A percentile compares a stretch with the other conserved stretches of the same genome.
Evolutionary conservation across 2,329 filamentous ascomycete species (phyloP).

Genomic region (Trichophyton mentagrophytes): DNA sequence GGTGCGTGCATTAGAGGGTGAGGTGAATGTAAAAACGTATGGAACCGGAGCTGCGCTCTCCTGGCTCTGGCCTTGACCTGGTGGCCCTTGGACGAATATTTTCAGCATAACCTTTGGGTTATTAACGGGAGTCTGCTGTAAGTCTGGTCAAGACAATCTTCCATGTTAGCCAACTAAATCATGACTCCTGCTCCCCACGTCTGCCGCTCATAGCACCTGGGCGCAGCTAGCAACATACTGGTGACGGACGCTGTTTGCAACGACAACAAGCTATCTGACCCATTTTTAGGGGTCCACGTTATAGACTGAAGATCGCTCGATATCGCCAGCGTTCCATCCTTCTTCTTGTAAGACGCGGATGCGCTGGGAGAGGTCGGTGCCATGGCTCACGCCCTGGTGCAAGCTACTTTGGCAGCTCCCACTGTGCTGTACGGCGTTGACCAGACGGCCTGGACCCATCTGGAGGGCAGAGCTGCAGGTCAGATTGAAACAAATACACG

Average conservation of each 20-base stretch:
- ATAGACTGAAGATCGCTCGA: slow-evolving; percentile 60
- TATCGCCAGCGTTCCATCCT: slow-evolving; percentile 72
- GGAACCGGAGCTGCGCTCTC: slow-evolving; percentile 40
- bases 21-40: slow-evolving; percentile 84
- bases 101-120: slow-evolving; percentile 86
- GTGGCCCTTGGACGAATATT: slow-evolving; percentile 58
- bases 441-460: slow-evolving; percentile 7
- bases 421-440: slow-evolving; percentile 3
- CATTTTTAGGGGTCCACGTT: slow-evolving; percentile 62
- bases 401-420: background rate
- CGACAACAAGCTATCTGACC: slow-evolving; percentile 50
- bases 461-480: background rate
- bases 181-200: background rate
- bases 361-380: slow-evolving; percentile 23
- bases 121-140: slow-evolving; percentile 88
- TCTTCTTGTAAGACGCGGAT: slow-evolving; percentile 75
- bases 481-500: background rate
- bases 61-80: slow-evolving; percentile 38
- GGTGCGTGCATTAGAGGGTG: slow-evolving; percentile 56
- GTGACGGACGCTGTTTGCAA: slow-evolving; percentile 65
- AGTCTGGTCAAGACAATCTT: slow-evolving; percentile 42
- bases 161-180: background rate
- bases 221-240: slow-evolving; percentile 44
- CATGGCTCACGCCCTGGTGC: slow-evolving; percentile 4
- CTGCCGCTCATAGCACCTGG: background rate